phyloP scores from a whole-genome alignment of 257 asterid species.

The Solanum bulbocastanum region DNA sequence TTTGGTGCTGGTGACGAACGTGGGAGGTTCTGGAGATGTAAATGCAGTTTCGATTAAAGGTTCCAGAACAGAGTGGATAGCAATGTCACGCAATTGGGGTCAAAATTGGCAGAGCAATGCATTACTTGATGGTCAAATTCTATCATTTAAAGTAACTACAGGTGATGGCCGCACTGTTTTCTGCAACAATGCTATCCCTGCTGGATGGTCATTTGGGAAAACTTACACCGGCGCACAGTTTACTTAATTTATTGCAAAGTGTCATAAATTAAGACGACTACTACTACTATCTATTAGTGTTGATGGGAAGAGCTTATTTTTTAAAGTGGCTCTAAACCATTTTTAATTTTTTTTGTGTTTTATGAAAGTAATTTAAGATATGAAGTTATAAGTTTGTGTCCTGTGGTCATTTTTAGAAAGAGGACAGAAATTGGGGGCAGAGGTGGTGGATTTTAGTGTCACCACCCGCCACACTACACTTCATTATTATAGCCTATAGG shows the following conservation, averaged over 20 bases:
- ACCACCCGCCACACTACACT: background rate
- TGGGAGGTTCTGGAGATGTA: conserved; percentile 2
- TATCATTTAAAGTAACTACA: conserved; percentile 4
- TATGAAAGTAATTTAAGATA: background rate
- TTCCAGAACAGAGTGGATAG: background rate
- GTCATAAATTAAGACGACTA: no score
- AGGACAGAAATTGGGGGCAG: background rate
- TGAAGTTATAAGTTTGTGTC: background rate
- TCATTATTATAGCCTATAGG: background rate
- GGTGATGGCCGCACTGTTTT: conserved; percentile 2
- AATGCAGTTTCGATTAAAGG: conserved; percentile 1
- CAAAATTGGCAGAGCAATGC: conserved; percentile 8
- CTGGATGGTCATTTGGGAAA: conserved; percentile 1
- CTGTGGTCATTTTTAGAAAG: background rate
- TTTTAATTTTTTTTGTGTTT: background rate
- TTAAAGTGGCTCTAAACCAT: background rate
- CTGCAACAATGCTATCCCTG: background rate
- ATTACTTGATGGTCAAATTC: background rate
- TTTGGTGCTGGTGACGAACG: background rate
- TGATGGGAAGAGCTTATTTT: conserved; percentile 1
- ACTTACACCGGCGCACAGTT: conserved; percentile 2
- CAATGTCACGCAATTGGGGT: conserved; percentile 9
- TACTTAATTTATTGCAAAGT: background rate
- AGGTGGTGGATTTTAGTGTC: background rate
- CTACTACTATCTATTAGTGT: background rate